A percentile compares a stretch with the other conserved stretches of the same genome.
These are phyloP conservation scores for Kodamaea ohmeri DNA, from an alignment of 1,139 yeast genomes.

Conservation along the genomic window DNA sequence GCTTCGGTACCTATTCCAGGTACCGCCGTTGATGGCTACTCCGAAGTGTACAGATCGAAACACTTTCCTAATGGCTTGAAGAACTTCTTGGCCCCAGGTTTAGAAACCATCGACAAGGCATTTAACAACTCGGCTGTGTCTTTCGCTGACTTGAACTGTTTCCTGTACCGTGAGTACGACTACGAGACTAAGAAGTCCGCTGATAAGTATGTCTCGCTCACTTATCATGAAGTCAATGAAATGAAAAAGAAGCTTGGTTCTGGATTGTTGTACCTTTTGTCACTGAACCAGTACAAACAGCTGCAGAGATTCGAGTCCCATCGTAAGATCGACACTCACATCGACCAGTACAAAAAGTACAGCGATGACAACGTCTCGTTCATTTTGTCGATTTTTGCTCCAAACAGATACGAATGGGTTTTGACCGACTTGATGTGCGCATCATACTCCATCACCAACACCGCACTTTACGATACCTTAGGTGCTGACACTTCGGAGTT, in stretches of 20 bases:
- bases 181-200: conserved; percentile 18
- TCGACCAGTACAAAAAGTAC: conserved; percentile 13
- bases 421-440: conserved; percentile 22
- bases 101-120: conserved; percentile 18
- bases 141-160: conserved; percentile 16
- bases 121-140: conserved; percentile 17
- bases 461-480: conserved; percentile 28
- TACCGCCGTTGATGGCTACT: conserved; percentile 29
- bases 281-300: conserved; percentile 20
- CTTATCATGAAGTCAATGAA: conserved; percentile 19
- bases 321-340: conserved; percentile 22
- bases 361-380: conserved; percentile 22
- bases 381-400: conserved; percentile 21
- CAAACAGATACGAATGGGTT: conserved; percentile 26
- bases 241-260: conserved; percentile 19
- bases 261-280: conserved; percentile 22
- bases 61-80: conserved; percentile 25
- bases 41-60: conserved; percentile 33
- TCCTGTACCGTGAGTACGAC: conserved; percentile 20
- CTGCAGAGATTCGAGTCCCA: conserved; percentile 18
- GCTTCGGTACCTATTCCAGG: conserved; percentile 30
- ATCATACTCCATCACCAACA: conserved; percentile 24
- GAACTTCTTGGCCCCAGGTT: conserved; percentile 18
- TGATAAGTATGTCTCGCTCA: conserved; percentile 13
- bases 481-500: conserved; percentile 24